These are phyloP conservation scores for Monilinia polystroma DNA, from an alignment of 2,329 filamentous ascomycete genomes.

Conservation along the genomic window DNA sequence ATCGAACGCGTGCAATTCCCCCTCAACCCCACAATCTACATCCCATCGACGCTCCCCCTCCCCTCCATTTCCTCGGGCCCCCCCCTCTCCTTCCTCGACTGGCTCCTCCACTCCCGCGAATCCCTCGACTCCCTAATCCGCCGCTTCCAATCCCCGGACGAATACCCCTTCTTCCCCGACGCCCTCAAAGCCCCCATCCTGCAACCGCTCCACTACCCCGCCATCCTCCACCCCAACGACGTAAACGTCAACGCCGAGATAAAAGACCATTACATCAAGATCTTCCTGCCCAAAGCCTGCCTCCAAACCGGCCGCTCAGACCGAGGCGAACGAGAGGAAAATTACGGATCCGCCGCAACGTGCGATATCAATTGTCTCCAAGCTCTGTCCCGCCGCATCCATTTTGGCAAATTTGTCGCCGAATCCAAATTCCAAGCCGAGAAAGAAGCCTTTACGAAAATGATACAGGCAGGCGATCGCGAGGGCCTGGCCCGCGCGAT, in stretches of 20 bases:
- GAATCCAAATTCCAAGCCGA: conserved; percentile 92
- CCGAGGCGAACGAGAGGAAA: conserved; percentile 82
- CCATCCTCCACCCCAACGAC: conserved; percentile 80
- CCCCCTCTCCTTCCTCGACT: conserved; percentile 81
- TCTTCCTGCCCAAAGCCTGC: conserved; percentile 82
- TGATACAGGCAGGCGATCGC: conserved; percentile 80
- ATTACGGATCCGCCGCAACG: conserved; percentile 90
- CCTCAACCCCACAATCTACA: conserved; percentile 84
- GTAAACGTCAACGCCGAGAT: conserved; percentile 90
- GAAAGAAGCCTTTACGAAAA: conserved; percentile 70
- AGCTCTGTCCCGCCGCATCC: conserved; percentile 83
- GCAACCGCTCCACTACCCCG: conserved; percentile 83
- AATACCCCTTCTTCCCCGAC: conserved; percentile 94
- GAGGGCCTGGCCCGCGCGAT: conserved; percentile 85
- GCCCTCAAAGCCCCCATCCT: conserved; percentile 78
- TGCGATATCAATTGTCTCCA: conserved; percentile 90
- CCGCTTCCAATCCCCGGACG: conserved; percentile 93
- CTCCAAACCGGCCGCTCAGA: conserved; percentile 74
- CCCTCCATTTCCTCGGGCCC: conserved; percentile 54
- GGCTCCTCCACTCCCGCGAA: conserved; percentile 88
- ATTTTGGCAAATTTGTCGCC: conserved; percentile 98
- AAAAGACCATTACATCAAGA: conserved; percentile 77
- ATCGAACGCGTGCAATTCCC: conserved; percentile 99
- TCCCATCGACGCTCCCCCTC: conserved; percentile 74
- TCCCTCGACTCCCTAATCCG: conserved; percentile 88